A percentile compares a stretch with the other conserved stretches of the same genome.
phyloP scores from a whole-genome alignment of 179 eudicot species.

The Heliamphora pulchella region DNA sequence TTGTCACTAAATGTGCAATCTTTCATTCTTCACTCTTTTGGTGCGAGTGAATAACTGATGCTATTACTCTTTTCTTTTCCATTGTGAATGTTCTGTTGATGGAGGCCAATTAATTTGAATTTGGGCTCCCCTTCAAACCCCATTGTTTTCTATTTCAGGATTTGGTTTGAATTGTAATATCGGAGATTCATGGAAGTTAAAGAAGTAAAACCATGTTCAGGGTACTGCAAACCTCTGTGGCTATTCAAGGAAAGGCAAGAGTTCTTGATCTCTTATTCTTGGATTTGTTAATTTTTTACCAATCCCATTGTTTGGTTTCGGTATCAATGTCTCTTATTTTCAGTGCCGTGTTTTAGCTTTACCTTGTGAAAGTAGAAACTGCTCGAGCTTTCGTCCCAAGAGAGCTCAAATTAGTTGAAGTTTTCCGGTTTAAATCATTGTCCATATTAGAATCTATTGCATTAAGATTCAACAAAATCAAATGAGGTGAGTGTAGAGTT shows the following conservation, averaged over 20 bases:
- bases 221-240: slow-evolving; percentile 73
- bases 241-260: slow-evolving; percentile 74
- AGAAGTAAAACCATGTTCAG: slow-evolving; percentile 27
- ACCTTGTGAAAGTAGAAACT: slow-evolving; percentile 77
- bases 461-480: not conserved
- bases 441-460: no score
- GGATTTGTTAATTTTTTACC: not conserved
- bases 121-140: not conserved
- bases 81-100: not conserved
- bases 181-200: slow-evolving; percentile 32
- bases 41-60: not conserved
- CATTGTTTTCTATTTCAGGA: not conserved
- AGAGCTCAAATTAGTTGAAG: slow-evolving; percentile 80
- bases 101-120: slow-evolving; percentile 1
- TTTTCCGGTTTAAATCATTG: slow-evolving; percentile 56
- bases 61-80: not conserved
- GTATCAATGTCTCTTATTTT: not conserved
- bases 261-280: not conserved
- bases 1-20: not conserved
- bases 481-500: not conserved
- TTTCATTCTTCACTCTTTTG: not conserved
- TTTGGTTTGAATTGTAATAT: not conserved
- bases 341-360: slow-evolving; percentile 87
- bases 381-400: slow-evolving; percentile 86
- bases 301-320: not conserved